Evolutionary conservation across 805 yeast species (phyloP).

Genomic region (Cyberlindnera subsufficiens): DNA sequence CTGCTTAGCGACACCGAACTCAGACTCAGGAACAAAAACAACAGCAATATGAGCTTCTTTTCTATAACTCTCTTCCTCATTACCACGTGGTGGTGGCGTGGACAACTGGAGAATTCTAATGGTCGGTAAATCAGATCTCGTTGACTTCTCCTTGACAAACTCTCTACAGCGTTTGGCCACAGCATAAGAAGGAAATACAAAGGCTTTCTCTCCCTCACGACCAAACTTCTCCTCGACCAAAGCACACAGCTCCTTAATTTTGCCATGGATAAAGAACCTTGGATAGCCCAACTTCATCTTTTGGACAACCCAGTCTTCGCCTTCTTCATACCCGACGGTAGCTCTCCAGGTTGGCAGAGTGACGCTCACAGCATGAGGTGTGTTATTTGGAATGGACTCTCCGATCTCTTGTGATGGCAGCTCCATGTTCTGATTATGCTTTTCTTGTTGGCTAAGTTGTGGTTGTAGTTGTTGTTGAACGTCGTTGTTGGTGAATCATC

Average conservation of each 20-base stretch:
- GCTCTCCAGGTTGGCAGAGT: constrained; percentile 95
- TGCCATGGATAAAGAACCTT: constrained; percentile 65
- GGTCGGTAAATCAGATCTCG: constrained; percentile 21
- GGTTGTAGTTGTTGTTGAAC: background rate
- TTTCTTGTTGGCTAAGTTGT: background rate
- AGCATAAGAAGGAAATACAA: constrained; percentile 71
- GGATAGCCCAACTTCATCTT: constrained; percentile 89
- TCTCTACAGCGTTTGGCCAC: constrained; percentile 84
- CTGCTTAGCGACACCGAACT: constrained; percentile 63
- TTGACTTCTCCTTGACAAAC: constrained; percentile 48
- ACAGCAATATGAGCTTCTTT: constrained; percentile 68
- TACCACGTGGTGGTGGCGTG: constrained; percentile 58
- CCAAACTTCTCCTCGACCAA: constrained; percentile 67
- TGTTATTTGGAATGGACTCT: constrained; percentile 80
- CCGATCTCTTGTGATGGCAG: constrained; percentile 47
- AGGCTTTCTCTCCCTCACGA: constrained; percentile 65
- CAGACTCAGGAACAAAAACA: constrained; percentile 62
- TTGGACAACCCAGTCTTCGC: constrained; percentile 70
- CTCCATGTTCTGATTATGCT: constrained; percentile 2
- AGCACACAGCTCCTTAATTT: constrained; percentile 49
- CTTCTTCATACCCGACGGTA: constrained; percentile 88
- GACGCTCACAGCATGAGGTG: constrained; percentile 91
- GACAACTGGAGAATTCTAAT: constrained; percentile 68
- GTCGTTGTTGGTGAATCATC: background rate
- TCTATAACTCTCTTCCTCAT: constrained; percentile 52